Conservation (phyloP, 352 stramenopile species). For the Thraustochytrium sp. region DNA sequence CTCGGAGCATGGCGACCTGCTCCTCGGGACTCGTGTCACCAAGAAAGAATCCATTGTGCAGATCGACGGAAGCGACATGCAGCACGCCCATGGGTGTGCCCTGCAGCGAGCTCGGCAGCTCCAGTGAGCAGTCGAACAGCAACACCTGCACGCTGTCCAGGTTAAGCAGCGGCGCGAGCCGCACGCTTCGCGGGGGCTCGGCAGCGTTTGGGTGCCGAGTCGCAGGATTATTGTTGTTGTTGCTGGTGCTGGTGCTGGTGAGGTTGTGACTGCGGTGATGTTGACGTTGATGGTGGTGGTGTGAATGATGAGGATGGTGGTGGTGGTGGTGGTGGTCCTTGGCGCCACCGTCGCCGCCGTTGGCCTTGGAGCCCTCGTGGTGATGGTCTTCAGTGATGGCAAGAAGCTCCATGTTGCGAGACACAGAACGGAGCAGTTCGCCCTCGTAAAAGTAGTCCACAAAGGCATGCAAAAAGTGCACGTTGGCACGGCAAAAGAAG, state of each 20-base stretch:
- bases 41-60: constrained; percentile 29
- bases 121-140: constrained; percentile 1
- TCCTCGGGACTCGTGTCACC: not conserved
- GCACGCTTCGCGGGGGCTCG: not conserved
- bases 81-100: constrained; percentile 17
- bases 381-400: not conserved
- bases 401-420: not conserved
- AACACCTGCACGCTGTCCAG: not conserved
- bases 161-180: not conserved
- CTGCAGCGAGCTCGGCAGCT: constrained; percentile 1
- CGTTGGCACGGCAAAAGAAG: not conserved
- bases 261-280: too few relatives aligned
- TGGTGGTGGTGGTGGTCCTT: not conserved
- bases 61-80: not conserved
- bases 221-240: too few relatives aligned
- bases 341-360: not conserved
- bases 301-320: too few relatives aligned
- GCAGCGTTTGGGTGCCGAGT: too few relatives aligned
- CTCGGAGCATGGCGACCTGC: not conserved
- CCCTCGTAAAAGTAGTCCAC: constrained; percentile 12
- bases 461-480: constrained; percentile 8
- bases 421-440: not conserved
- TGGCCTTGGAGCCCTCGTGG: not conserved
- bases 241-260: too few relatives aligned
- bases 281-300: too few relatives aligned